Conservation (phyloP, 768 basidiomycete genomes). For the Clavulina sp. region DNA sequence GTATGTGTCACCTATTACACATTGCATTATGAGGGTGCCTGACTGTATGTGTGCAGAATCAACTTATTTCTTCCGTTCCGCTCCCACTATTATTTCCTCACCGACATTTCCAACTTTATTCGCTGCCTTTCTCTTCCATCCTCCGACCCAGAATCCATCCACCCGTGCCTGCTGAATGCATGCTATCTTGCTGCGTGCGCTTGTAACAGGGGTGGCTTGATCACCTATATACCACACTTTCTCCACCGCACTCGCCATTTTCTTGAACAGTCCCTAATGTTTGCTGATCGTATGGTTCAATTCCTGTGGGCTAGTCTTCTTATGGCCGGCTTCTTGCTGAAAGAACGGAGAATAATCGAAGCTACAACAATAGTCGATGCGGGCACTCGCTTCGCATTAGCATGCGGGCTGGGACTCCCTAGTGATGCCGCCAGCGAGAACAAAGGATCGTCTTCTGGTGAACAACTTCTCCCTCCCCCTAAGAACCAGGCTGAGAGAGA, state of each 20-base stretch:
- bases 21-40: too few relatives aligned
- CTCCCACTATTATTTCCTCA: not conserved
- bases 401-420: too few relatives aligned
- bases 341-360: too few relatives aligned
- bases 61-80: not conserved
- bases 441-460: too few relatives aligned
- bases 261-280: not conserved
- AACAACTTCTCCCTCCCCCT: too few relatives aligned
- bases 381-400: too few relatives aligned
- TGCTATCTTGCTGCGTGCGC: not conserved
- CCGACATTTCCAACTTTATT: not conserved
- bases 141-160: not conserved
- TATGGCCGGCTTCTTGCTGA: not conserved
- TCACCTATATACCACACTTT: not conserved
- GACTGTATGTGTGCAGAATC: too few relatives aligned
- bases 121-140: not conserved
- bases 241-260: not conserved
- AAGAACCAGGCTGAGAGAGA: too few relatives aligned
- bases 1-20: too few relatives aligned
- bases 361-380: too few relatives aligned
- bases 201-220: not conserved
- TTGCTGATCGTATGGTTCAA: not conserved
- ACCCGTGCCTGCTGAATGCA: not conserved
- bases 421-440: too few relatives aligned
- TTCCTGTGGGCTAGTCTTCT: not conserved